Percentiles rank a stretch among this genome's conserved stretches.
Conservation (phyloP, 257 asterid genomes). For the Dorcoceras hygrometricum region DNA sequence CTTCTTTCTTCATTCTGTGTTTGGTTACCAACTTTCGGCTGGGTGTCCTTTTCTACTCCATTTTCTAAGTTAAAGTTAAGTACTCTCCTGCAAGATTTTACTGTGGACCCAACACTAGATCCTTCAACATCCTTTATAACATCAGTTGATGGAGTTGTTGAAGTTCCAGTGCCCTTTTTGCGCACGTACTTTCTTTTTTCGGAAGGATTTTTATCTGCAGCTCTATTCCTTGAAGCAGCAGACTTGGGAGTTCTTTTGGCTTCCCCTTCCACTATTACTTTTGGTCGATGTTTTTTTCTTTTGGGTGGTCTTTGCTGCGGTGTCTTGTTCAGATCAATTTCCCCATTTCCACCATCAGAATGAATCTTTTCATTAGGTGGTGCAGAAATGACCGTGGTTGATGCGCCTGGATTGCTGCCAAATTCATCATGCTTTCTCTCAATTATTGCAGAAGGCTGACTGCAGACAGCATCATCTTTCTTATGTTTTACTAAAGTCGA, state of each 20-base stretch:
- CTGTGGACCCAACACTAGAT: conserved; percentile 30
- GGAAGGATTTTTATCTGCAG: conserved; percentile 35
- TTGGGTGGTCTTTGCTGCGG: conserved; percentile 63
- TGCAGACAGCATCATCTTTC: conserved; percentile 29
- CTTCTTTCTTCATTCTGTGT: conserved; percentile 31
- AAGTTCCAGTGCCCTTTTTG: conserved; percentile 35
- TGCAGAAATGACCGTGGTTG: conserved; percentile 32
- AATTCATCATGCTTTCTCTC: conserved; percentile 29
- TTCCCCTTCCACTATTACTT: conserved; percentile 78
- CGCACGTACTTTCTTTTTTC: conserved; percentile 67
- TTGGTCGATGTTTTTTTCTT: conserved; percentile 85
- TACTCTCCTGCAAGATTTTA: conserved; percentile 56
- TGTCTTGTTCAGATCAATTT: conserved; percentile 65
- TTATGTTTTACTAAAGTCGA: conserved; percentile 32
- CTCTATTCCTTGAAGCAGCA: conserved; percentile 29
- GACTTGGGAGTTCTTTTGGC: conserved; percentile 57
- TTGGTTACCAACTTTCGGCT: conserved; percentile 28
- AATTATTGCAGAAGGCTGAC: conserved; percentile 29
- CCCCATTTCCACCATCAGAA: conserved; percentile 36
- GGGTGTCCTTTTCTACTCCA: conserved; percentile 34
- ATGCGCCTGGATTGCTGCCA: conserved; percentile 25
- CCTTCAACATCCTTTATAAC: conserved; percentile 32
- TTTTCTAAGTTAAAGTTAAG: conserved; percentile 55
- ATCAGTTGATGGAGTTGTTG: conserved; percentile 34
- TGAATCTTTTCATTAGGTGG: conserved; percentile 32